Evolutionary conservation across 2,329 filamentous ascomycete genomes (phyloP), one percentile per base, ranked within the genome.

Genomic region (Ceratocystis papillata): DNA sequence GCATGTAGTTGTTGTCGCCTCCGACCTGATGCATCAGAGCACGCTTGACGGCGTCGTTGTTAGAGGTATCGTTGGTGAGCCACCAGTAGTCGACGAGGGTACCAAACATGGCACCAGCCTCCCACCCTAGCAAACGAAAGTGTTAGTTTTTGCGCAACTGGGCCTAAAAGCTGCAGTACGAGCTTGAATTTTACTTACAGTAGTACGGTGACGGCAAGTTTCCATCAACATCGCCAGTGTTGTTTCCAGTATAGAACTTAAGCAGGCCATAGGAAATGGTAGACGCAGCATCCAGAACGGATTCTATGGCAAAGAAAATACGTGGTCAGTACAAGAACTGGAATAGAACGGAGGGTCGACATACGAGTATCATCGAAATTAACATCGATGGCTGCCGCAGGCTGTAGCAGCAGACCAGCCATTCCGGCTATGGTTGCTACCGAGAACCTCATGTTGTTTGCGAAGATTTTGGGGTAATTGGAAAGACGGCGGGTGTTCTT

Each of bases 31-130:
- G 83, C 6, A 83, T 71, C 70, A 89, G 72, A 1, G 81, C 86
- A 71, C 87, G 78, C 20, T 76, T 79, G 1, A 81, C 81, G 45
- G 83, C 77, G 8, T 79, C 75, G 72, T 86, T 87, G 76, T 89
- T 89, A 2, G 81, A 80, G 0, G 76, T 73, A 74, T 90, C 87
- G 17, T 84, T 86, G 0, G 87, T 89, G 65, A 85, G 80, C 69
- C 82, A 81, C 84, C 85, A 89, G 75, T 90, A 90, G 73, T 90
- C 86, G 65, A 90, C 76, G 69, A 90, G 73, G 1, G 84, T 82
- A 64, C 87, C 84, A 71, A 90, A 88, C 80, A 91, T 81, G 64
- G 85, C 83, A 22, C 86, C 84, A 0, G 85, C 84, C 74, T 89
- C 86, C 87, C 87, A 91, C 87, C 79, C 69, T 69, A 22, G 50